phyloP scores from a whole-genome alignment of 108 stramenopile species.

The Cyclostephanos invisitatus region DNA sequence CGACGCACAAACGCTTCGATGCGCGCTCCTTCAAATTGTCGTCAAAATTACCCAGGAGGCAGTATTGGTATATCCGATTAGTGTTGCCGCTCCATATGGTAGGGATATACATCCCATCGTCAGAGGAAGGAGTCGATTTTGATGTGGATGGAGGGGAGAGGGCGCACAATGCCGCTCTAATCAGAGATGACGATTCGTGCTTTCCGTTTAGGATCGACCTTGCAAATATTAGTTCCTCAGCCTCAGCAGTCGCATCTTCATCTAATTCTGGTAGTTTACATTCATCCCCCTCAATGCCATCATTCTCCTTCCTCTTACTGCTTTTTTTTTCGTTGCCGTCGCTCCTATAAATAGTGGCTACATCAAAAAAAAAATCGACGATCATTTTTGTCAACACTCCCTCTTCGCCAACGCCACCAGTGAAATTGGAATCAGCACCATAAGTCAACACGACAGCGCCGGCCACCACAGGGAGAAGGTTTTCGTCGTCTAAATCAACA shows the following conservation, averaged over 20 bases:
- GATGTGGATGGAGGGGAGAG: slow-evolving; percentile 18
- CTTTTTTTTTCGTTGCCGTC: background rate
- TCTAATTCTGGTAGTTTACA: slow-evolving; percentile 2
- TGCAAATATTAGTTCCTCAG: slow-evolving; percentile 43
- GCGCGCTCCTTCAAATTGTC: slow-evolving; percentile 30
- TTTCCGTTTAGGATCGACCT: slow-evolving; percentile 3
- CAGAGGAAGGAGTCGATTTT: slow-evolving; percentile 10
- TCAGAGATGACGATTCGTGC: slow-evolving; percentile 16
- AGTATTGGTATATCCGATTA: slow-evolving; percentile 41
- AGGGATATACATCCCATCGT: slow-evolving; percentile 39
- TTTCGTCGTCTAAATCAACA: background rate
- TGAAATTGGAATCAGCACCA: slow-evolving; percentile 45
- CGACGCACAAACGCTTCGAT: slow-evolving; percentile 45
- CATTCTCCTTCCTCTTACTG: background rate
- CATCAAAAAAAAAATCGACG: slow-evolving; percentile 41
- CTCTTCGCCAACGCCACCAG: slow-evolving; percentile 47
- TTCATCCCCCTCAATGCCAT: background rate
- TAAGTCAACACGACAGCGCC: slow-evolving; percentile 44
- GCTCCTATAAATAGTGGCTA: background rate
- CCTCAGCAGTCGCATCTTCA: slow-evolving; percentile 16
- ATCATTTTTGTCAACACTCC: slow-evolving; percentile 44
- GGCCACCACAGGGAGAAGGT: slow-evolving; percentile 24
- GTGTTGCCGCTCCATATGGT: slow-evolving; percentile 50
- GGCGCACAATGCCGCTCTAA: slow-evolving; percentile 35
- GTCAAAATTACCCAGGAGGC: slow-evolving; percentile 39